phyloP scores from a whole-genome alignment of 2,329 filamentous ascomycete genomes.

The Hypoxylon sp. region DNA sequence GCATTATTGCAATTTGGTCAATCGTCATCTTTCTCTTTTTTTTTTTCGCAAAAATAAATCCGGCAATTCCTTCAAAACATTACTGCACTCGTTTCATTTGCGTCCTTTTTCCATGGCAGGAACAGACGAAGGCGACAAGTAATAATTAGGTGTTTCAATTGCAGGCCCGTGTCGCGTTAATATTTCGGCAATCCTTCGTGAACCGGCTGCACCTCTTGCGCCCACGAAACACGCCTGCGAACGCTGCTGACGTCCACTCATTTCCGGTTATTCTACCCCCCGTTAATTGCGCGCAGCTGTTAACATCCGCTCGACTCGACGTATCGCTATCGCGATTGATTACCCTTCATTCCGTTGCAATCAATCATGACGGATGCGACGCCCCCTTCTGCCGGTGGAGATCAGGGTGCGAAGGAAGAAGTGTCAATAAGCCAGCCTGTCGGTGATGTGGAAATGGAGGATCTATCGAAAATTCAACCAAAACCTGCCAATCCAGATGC shows the following conservation, averaged over 20 bases:
- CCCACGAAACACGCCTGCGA: conserved; percentile 24
- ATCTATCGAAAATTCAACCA: conserved; percentile 47
- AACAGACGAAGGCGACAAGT: conserved; percentile 33
- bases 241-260: conserved; percentile 33
- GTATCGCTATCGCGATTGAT: conserved; percentile 35
- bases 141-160: conserved; percentile 33
- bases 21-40: conserved; percentile 25
- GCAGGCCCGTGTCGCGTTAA: conserved; percentile 15
- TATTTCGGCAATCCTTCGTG: conserved; percentile 33
- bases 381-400: conserved; percentile 44
- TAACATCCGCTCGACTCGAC: conserved; percentile 24
- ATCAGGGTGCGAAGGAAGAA: conserved; percentile 46
- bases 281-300: conserved; percentile 34
- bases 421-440: conserved; percentile 46
- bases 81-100: conserved; percentile 38
- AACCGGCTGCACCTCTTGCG: conserved; percentile 21
- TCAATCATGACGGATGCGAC: conserved; percentile 48
- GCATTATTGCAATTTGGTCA: conserved; percentile 10
- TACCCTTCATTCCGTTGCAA: conserved; percentile 24
- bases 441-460: conserved; percentile 51
- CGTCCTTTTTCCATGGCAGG: conserved; percentile 36
- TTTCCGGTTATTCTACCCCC: conserved; percentile 30
- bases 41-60: conserved; percentile 15
- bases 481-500: conserved; percentile 45
- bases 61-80: conserved; percentile 8